These are phyloP conservation scores for Canavalia gladiata DNA, from an alignment of 306 rosid species.

Conservation along the genomic window DNA sequence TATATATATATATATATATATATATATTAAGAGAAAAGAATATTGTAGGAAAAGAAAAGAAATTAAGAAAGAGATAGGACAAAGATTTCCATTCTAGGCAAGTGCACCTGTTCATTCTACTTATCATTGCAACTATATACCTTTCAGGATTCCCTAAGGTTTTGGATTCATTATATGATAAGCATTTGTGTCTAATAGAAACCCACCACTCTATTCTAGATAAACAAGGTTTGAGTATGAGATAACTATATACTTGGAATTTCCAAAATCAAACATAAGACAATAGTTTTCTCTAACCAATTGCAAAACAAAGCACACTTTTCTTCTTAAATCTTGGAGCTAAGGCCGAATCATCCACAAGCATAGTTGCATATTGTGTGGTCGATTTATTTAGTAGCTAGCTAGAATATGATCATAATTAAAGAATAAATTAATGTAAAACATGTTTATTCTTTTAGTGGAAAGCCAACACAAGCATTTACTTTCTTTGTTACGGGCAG, in stretches of 20 bases:
- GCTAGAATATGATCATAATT: constrained; percentile 28
- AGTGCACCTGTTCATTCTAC: neutral
- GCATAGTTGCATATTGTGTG: constrained; percentile 7
- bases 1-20: too few species aligned
- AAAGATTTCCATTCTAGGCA: neutral
- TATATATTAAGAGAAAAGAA: neutral
- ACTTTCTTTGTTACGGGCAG: constrained; percentile 58
- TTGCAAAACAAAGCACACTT: constrained; percentile 36
- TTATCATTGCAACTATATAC: neutral
- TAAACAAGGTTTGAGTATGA: constrained; percentile 7
- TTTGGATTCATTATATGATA: neutral
- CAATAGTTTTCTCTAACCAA: constrained; percentile 37
- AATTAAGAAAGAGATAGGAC: neutral
- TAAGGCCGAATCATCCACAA: constrained; percentile 3
- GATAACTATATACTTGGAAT: constrained; percentile 7
- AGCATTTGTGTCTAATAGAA: constrained; percentile 37
- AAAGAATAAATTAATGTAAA: constrained; percentile 20
- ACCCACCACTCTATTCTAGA: constrained; percentile 30
- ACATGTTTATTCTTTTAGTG: constrained; percentile 48
- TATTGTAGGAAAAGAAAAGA: neutral
- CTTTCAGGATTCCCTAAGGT: neutral
- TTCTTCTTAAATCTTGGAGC: constrained; percentile 20
- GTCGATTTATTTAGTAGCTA: constrained; percentile 31
- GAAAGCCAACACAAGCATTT: constrained; percentile 59
- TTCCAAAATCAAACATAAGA: constrained; percentile 42